phyloP scores from a whole-genome alignment of 768 basidiomycete genomes.

The Suillus weaverae region DNA sequence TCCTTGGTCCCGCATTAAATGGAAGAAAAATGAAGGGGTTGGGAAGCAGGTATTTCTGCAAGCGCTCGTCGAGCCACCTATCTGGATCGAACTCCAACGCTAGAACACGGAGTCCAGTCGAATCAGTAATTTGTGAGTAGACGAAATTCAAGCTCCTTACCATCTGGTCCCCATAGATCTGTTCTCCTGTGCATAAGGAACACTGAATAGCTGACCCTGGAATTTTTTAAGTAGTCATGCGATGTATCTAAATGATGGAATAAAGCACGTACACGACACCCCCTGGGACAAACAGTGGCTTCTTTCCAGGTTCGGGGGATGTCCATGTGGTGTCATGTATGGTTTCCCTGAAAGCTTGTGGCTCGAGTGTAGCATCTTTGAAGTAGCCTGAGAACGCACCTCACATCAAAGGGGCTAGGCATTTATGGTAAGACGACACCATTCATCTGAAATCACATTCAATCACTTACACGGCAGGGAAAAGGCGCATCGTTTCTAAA shows the following conservation, averaged over 20 bases:
- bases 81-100: slow-evolving; percentile 39
- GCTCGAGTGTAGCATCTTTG: not conserved
- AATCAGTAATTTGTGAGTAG: not conserved
- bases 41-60: slow-evolving; percentile 32
- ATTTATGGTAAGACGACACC: not conserved
- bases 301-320: slow-evolving; percentile 19
- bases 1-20: slow-evolving; percentile 41
- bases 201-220: slow-evolving; percentile 26
- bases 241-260: not conserved
- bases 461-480: slow-evolving; percentile 30
- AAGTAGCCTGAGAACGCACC: slow-evolving; percentile 19
- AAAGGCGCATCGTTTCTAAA: slow-evolving; percentile 34
- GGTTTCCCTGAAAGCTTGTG: slow-evolving; percentile 17
- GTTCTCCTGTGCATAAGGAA: slow-evolving; percentile 36
- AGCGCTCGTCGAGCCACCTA: slow-evolving; percentile 40
- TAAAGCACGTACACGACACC: slow-evolving; percentile 17
- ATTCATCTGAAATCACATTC: not conserved
- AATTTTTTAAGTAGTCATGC: not conserved
- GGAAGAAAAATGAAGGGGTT: slow-evolving; percentile 45
- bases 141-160: slow-evolving; percentile 9
- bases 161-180: slow-evolving; percentile 40
- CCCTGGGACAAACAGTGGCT: slow-evolving; percentile 32
- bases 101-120: not conserved
- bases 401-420: slow-evolving; percentile 34
- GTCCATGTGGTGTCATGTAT: slow-evolving; percentile 26